Evolutionary conservation across 768 basidiomycete genomes (phyloP), one percentile per base, ranked within the genome.

Genomic region (Leccinum subgranulosum): DNA sequence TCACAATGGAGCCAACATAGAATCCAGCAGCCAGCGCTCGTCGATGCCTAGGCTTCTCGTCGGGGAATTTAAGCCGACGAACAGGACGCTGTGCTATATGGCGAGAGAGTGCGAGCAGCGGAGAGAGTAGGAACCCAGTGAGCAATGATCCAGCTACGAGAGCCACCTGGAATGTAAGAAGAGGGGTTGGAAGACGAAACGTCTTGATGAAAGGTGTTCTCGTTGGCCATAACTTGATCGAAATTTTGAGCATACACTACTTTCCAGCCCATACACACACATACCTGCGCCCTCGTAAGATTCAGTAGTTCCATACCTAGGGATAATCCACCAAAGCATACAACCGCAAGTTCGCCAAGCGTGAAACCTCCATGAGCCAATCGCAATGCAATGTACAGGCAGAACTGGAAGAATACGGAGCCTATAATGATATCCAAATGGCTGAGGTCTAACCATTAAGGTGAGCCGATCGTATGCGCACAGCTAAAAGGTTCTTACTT

Each of bases 331-430:
- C 94, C 93, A 62, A 92, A 92, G 46, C 87, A 89, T 17, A 96
- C 91, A 25, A 98, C 74, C 25, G 88, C 89, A 17, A 98, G 81
- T 70, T 99, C 97, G 31, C 97, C 97, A 1, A 99, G 81, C 0
- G 95, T 98, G 74, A 98, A 95, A 11, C 91, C 92, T n/a, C 90
- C 84, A 65, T 97, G 90, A 4, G 94, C 95, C 46, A 99, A 79
- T 23, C 97, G 84, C 43, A 97, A 80, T 43, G 90, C 90, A 49
- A 90, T 79, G 71, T 98, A 99, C 48, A 98, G 77, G 51, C 92
- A 85, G 67, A 94, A 88, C 69, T 98, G 97, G 71, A 89, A 97
- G 74, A 95, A 93, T 45, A 90, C 67, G 2, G 92, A 85, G 34
- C 83, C 81, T 23, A 88, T 75, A 14, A 82, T 73, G 55, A 91